Conservation (phyloP, 1,139 yeast species). For the Kurtzmaniella natalensis region DNA sequence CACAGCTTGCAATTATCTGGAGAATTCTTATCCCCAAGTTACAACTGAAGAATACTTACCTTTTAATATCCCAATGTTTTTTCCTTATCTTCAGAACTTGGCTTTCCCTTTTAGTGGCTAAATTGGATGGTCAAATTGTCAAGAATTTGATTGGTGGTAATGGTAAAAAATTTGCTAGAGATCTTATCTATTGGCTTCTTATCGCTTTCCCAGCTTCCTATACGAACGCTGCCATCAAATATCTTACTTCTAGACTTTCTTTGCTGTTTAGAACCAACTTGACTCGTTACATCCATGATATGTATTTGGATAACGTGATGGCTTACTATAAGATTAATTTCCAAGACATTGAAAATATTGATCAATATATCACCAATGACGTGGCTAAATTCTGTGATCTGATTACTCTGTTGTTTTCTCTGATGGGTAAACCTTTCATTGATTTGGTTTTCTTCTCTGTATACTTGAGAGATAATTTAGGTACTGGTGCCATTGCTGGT, state of each 20-base stretch:
- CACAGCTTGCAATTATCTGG: conserved; percentile 76
- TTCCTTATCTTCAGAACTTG: conserved; percentile 81
- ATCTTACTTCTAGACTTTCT: conserved; percentile 70
- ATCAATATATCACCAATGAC: conserved; percentile 84
- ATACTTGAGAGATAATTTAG: conserved; percentile 80
- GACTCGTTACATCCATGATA: conserved; percentile 83
- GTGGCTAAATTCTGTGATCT: conserved; percentile 79
- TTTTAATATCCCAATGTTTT: conserved; percentile 67
- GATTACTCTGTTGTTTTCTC: conserved; percentile 78
- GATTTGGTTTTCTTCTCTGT: conserved; percentile 85
- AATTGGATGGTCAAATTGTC: conserved; percentile 88
- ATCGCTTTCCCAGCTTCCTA: conserved; percentile 93
- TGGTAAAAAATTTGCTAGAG: conserved; percentile 70
- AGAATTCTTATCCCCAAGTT: conserved; percentile 74
- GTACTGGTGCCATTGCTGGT: conserved; percentile 79
- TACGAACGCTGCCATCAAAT: conserved; percentile 87
- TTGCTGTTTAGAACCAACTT: conserved; percentile 82
- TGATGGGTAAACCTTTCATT: conserved; percentile 86
- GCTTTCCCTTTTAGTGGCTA: conserved; percentile 81
- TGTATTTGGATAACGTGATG: conserved; percentile 76
- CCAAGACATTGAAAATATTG: conserved; percentile 48
- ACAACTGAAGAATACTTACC: conserved; percentile 61
- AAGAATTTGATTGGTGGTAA: conserved; percentile 83
- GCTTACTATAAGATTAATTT: conserved; percentile 74
- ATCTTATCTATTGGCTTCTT: conserved; percentile 79